Evolutionary conservation across 1,284 basidiomycete species (phyloP).

Genomic region (Sanguinoderma infundibulare): DNA sequence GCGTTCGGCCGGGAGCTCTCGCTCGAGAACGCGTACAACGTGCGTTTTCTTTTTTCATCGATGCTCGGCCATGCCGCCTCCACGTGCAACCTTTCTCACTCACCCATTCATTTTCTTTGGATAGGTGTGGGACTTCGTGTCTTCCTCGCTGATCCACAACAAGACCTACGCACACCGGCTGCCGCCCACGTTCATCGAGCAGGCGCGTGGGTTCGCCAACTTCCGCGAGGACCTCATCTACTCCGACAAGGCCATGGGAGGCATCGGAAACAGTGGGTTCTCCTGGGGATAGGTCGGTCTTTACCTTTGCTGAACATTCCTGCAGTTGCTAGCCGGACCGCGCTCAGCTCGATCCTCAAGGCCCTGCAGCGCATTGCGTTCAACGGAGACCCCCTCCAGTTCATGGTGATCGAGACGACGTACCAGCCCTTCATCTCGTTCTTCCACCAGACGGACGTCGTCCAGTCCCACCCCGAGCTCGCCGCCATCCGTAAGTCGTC

Average conservation of each 20-base stretch:
- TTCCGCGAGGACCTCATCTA: conserved; percentile 83
- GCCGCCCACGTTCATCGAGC: conserved; percentile 69
- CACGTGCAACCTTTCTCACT: not conserved
- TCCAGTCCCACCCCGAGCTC: conserved; percentile 59
- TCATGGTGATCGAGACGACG: conserved; percentile 76
- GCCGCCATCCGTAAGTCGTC: conserved; percentile 60
- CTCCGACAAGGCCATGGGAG: conserved; percentile 59
- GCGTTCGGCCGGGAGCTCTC: conserved; percentile 70
- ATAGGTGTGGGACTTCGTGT: conserved; percentile 78
- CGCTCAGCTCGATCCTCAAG: conserved; percentile 70
- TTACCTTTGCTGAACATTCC: not conserved
- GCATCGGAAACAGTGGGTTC: conserved; percentile 80
- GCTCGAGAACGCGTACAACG: conserved; percentile 80
- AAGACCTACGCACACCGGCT: conserved; percentile 75
- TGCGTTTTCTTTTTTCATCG: conserved; percentile 44
- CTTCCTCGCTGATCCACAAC: conserved; percentile 80
- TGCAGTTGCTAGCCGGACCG: conserved; percentile 78
- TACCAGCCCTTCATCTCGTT: conserved; percentile 91
- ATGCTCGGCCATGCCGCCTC: too few relatives aligned
- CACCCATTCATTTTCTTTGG: not conserved
- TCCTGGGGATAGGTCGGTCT: too few relatives aligned
- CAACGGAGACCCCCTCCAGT: conserved; percentile 77
- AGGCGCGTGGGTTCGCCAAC: conserved; percentile 73
- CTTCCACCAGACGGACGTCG: conserved; percentile 76
- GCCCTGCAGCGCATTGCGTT: conserved; percentile 79